Evolutionary conservation across 129 eudicot species (phyloP), one percentile per base, ranked within the genome.

Genomic region (Pulicaria dysenterica): DNA sequence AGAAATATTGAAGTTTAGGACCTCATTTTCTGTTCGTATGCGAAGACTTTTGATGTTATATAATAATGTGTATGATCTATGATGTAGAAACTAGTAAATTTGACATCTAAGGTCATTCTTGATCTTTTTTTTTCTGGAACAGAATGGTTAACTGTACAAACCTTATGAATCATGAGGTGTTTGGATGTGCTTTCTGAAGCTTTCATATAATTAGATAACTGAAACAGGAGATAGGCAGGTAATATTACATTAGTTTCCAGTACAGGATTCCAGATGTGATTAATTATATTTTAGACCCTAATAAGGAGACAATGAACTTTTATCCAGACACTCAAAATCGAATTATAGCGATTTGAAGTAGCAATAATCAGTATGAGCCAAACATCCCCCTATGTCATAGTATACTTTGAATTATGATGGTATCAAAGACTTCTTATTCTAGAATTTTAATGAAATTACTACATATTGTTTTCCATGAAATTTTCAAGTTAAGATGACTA

Each of bases 1-100:
- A 36, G 74, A 13, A 14, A 59, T 44, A 3, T 46, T 8, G 16
- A 47, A 48, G 6, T 59, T 46, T 72, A 38, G 68, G 59, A 9
- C 58, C 24, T 31, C 2, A 7, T 44, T 58, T 3, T n/a, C 10
- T 41, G 42, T 65, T 46, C 46, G 2, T 65, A 60, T 65, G 43
- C 17, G 71, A 65, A 65, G 40, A 24, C 11, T 17, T 46, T 8
- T 8, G 7, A 43, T 7, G 65, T 12, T 58, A 14, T 13, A 59
- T 37, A 3, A 8, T 37, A 59, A 47, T 59, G 58, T 47, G 61
- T 73, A 48, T 34, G 68, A 72, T 72, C 5, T 72, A 24, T 15
- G 74, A 10, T 46, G 15, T 54, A 6, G 39, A 70, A 19, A 39
- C 5, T 41, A 7, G 51, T 42, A 13, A 55, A 9, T 37, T 55